Evolutionary conservation across 2,329 filamentous ascomycete species (phyloP), one percentile per base, ranked within the genome.

Genomic region (Monosporascus sp.): DNA sequence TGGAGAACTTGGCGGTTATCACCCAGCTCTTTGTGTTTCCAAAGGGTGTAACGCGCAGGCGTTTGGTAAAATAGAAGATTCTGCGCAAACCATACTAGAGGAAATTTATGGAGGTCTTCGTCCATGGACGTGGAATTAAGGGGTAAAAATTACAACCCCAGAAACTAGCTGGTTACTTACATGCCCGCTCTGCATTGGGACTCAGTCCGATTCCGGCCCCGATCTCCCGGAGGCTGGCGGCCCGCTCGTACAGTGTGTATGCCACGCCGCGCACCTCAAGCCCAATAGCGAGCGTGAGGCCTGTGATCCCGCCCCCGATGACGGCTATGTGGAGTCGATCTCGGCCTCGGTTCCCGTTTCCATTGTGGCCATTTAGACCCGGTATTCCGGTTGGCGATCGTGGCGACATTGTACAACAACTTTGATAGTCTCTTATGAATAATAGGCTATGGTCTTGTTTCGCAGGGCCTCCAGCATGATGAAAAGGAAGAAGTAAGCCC

Each of bases 281-380:
- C 17, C 58, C 59, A 26, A 73, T 65, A 3, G 71, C 68, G 7
- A 73, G 63, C 6, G 65, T 68, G 1, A 73, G 56, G 11, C 71
- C 73, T 53, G 65, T 75, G 56, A 64, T 77, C 63, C 62, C 76
- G 59, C 61, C 74, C 62, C 63, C 78, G 22, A 74, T 61, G 36
- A 74, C 68, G 53, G 71, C 71, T 46, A 73, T 52, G 48, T 67
- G 22, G 17, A 46, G 24, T 20, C 19, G 20, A 22, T 49, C n/a
- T 26, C 40, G 5, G 52, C 38, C 36, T 52, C 48, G 1, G 49
- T 49, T 5, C 46, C 46, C 3, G 9, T 14, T 14, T 52, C 34
- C 3, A 52, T 36, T 56, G 57, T 59, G n/a, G 19, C 48, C 22
- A 46, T 36, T 14, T 19, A 46, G 22, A 6, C 16, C 47, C 16